A percentile compares a stretch with the other conserved stretches of the same genome.
phyloP scores from a whole-genome alignment of 495 filamentous ascomycete species.

The Bombardia bombarda region DNA sequence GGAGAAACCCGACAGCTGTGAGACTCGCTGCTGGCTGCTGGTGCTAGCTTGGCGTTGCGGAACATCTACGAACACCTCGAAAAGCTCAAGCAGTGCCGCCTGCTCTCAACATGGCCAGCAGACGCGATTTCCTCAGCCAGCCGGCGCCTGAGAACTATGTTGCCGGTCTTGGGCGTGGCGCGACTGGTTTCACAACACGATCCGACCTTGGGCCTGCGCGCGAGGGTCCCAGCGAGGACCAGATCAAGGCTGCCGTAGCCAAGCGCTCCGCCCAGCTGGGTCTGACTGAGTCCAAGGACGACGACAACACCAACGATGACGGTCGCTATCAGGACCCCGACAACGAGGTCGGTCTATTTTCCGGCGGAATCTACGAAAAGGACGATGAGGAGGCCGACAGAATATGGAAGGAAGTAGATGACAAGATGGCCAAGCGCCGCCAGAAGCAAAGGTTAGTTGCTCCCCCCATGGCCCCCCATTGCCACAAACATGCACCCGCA shows the following conservation, averaged over 20 bases:
- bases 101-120: conserved; percentile 61
- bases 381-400: conserved; percentile 96
- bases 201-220: conserved; percentile 94
- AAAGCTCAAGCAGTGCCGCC: too few species aligned
- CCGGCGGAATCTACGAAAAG: conserved; percentile 85
- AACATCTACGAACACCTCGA: too few species aligned
- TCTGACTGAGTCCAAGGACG: conserved; percentile 64
- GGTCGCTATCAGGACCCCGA: conserved; percentile 92
- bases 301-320: conserved; percentile 79
- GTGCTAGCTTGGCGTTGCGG: too few species aligned
- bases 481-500: conserved; percentile 1
- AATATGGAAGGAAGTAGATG: conserved; percentile 91
- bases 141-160: conserved; percentile 97
- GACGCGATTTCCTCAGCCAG: conserved; percentile 88
- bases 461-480: conserved; percentile 10
- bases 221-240: conserved; percentile 94
- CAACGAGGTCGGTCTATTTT: conserved; percentile 92
- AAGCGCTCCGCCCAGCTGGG: conserved; percentile 84
- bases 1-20: too few species aligned
- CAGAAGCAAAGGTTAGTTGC: conserved; percentile 81
- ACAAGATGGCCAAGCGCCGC: conserved; percentile 86
- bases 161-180: conserved; percentile 92
- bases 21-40: too few species aligned
- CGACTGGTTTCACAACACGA: conserved; percentile 94
- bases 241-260: conserved; percentile 94